Evolutionary conservation across 805 yeast genomes (phyloP), one percentile per base, ranked within the genome.

Genomic region (Candida ulmi): DNA sequence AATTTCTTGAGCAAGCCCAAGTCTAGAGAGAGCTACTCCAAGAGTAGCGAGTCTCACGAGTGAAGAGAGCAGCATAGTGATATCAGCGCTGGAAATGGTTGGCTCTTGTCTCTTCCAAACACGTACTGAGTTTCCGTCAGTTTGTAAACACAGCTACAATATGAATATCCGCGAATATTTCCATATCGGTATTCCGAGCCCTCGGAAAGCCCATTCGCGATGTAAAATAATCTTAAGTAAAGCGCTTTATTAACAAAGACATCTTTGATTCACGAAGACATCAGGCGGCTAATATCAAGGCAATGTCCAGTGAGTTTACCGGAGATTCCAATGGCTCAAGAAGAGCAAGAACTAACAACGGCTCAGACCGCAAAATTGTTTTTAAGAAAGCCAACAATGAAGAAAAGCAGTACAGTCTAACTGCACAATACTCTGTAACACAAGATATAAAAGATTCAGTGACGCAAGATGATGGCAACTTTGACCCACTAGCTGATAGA

Each of bases 391-490:
- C 36, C 17, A 19, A 40, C n/a, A 18, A 25, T 17, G 17, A 32
- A 5, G 31, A 38, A 5, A 33, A 31, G 8, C 34, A 34, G 7
- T 48, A 55, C 38, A 51, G 51, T 24, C 48, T 70, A 8, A 60
- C 66, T 6, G 71, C 63, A 3, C 61, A 62, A 17, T 71, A 69
- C 45, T 62, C 72, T n/a, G 62, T 65, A 1, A 60, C 72, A 1
- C 48, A 62, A 39, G 61, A 58, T 7, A 52, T 65, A 13, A 47
- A 57, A 36, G 51, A 57, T 4, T 43, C 53, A 5, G 41, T 54
- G 8, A 61, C 57, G 33, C 48, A 47, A 12, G 60, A 44, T 17
- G 19, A 31, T 39, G 15, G 17, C 34, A 61, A 55, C 12, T 42
- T 43, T 11, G 72, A 67, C 38, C 61, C 51, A 11, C 43, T 57